phyloP scores from a whole-genome alignment of 78 protist genomes.

The Polysphondylium violaceum region DNA sequence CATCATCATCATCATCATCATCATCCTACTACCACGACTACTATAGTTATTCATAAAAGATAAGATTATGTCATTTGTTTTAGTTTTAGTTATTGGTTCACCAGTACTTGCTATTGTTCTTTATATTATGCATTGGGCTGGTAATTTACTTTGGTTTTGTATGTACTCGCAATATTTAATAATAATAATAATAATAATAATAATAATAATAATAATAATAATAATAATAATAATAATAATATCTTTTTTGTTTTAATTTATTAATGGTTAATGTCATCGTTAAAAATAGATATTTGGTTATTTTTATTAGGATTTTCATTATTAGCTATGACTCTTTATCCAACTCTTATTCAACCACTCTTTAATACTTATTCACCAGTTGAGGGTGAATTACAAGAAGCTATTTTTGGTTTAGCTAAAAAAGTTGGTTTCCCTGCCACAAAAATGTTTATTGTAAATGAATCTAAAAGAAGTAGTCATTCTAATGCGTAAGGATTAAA shows the following conservation, averaged over 20 bases:
- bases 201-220: neutral
- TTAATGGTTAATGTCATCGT: conserved; percentile 5
- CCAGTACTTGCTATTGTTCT: conserved; percentile 28
- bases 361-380: conserved; percentile 88
- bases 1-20: too few relatives aligned
- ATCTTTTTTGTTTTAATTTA: neutral
- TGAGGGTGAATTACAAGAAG: conserved; percentile 68
- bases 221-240: neutral
- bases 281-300: conserved; percentile 72
- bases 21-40: neutral
- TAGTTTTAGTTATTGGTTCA: conserved; percentile 14
- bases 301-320: conserved; percentile 45
- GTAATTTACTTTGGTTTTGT: conserved; percentile 73
- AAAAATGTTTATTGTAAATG: conserved; percentile 82
- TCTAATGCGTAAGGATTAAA: conserved; percentile 71
- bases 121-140: conserved; percentile 48
- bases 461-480: conserved; percentile 83
- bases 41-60: conserved; percentile 45
- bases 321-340: conserved; percentile 72
- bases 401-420: conserved; percentile 53
- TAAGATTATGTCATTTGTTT: conserved; percentile 22
- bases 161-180: neutral
- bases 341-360: conserved; percentile 89
- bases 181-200: neutral
- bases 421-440: conserved; percentile 82